Evolutionary conservation across 2,329 filamentous ascomycete genomes (phyloP), one percentile per base, ranked within the genome.

Genomic region (Pseudocercospora eumusae): DNA sequence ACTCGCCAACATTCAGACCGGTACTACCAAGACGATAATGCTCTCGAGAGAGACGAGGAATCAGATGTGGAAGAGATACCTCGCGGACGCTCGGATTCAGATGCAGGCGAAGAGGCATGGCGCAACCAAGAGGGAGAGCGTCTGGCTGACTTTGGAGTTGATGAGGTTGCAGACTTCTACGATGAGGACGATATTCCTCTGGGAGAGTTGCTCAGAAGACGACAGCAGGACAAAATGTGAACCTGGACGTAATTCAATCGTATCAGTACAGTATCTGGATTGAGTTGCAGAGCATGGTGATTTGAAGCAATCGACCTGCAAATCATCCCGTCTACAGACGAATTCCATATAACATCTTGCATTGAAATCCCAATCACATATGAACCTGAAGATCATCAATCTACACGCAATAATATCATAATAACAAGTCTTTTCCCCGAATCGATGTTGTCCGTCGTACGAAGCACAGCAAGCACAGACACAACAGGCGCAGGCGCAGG

Each of bases 71-170:
- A 73, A 21, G 72, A 75, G 44, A 71, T 75, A 11, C 66, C 70
- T 49, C 61, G 64, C 63, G 59, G 70, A 69, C 44, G 69, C 45
- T 36, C 58, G 10, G 11, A 27, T 9, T 53, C 25, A n/a, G 56
- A 69, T 44, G 69, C 81, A 66, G 84, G 83, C 4, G 81, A 84
- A 69, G 82, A 82, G 45, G 83, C 79, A 4, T 95, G 90, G 90
- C 85, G 82, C 0, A 93, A 93, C 67, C 82, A 85, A 0, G 90
- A 93, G 57, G 91, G 90, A 1, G 89, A 93, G 71, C 80, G 86
- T 33, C 76, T 95, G 55, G 81, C 84, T 45, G 91, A 95, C 70
- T 95, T 88, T 71, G 91, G 91, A 1, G 90, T 95, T 0, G 91
- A 93, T 68, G 89, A 92, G 70, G 88, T 90, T 13, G 84, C 83